These are phyloP conservation scores for Geosmithia putterillii DNA, from an alignment of 2,329 filamentous ascomycete species.

Conservation along the genomic window DNA sequence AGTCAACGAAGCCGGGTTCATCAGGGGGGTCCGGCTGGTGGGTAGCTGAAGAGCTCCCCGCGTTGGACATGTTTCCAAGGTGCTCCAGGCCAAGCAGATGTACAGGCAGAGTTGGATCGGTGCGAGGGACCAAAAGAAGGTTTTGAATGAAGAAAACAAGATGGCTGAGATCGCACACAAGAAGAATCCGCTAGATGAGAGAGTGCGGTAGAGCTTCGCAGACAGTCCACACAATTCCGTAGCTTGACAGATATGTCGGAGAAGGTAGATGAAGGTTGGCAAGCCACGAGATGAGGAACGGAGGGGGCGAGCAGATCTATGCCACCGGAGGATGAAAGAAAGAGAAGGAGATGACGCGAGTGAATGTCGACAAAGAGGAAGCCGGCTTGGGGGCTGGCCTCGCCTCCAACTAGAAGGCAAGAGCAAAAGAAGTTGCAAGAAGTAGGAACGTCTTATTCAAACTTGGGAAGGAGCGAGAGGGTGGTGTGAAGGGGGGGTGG, in stretches of 20 bases:
- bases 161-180: slow-evolving; percentile 15
- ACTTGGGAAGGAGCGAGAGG: too few relatives aligned
- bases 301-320: too few relatives aligned
- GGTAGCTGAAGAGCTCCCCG: slow-evolving; percentile 13
- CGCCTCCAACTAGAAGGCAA: too few relatives aligned
- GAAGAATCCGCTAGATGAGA: slow-evolving; percentile 14
- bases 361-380: too few relatives aligned
- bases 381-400: too few relatives aligned
- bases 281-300: too few relatives aligned
- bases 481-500: too few relatives aligned
- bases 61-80: slow-evolving; percentile 15
- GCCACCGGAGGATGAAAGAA: too few relatives aligned
- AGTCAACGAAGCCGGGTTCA: background rate
- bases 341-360: slow-evolving; percentile 2
- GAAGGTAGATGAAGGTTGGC: background rate
- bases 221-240: slow-evolving; percentile 6
- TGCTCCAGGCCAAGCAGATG: slow-evolving; percentile 2
- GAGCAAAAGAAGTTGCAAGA: too few relatives aligned
- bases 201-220: slow-evolving; percentile 10
- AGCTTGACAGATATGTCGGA: slow-evolving; percentile 6
- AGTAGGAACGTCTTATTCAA: too few relatives aligned
- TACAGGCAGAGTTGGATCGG: background rate
- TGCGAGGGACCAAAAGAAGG: slow-evolving; percentile 4
- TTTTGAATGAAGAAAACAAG: slow-evolving; percentile 6
- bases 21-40: slow-evolving; percentile 11